Evolutionary conservation across 495 filamentous ascomycete species (phyloP), one percentile per base, ranked within the genome.

Genomic region (Xylaria sp.): DNA sequence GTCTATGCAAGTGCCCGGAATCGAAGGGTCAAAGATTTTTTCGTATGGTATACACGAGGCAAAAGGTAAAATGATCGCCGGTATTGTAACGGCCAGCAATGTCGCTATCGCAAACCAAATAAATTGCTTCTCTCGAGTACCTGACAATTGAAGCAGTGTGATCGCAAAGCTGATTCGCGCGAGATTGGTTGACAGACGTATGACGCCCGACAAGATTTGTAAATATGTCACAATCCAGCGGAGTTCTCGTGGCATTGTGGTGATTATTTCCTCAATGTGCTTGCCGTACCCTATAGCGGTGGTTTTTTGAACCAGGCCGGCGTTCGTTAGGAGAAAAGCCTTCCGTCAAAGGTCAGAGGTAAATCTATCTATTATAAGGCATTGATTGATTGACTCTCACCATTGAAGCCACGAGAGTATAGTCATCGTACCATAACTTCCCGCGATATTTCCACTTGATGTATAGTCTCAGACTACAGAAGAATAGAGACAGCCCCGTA

Each of bases 371-470:
- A 41, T 2, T 40, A 37, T 17, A 11, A 33, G 41, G 0, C 26
- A n/a, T n/a, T n/a, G 19, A 50, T 41, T 14, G 33, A 19, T 55
- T 44, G 9, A 37, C 11, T 6, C 66, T 58, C 43, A 68, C 66
- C 53, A 68, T 43, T 8, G 66, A 31, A 48, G 53, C 52, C 17
- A 35, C 26, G 17, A 68, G 66, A 44, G 15, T 14, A 59, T 61
- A 61, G 66, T 68, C 66, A 52, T 68, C 66, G 29, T 48, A 68
- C 55, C 66, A 58, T 48, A 68, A 24, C 4, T 11, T 61, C 17
- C 66, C 52, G 15, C 66, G 66, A 40, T 68, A 68, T 55, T 67
- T 67, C 26, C 14, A 68, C 17, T 68, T 68, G 53, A 68, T 68
- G 26, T 59, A 68, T n/a, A 68, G 26, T 37, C 66, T 68, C 19